phyloP scores from a whole-genome alignment of 345 rosid species.

The Populus deltoides region DNA sequence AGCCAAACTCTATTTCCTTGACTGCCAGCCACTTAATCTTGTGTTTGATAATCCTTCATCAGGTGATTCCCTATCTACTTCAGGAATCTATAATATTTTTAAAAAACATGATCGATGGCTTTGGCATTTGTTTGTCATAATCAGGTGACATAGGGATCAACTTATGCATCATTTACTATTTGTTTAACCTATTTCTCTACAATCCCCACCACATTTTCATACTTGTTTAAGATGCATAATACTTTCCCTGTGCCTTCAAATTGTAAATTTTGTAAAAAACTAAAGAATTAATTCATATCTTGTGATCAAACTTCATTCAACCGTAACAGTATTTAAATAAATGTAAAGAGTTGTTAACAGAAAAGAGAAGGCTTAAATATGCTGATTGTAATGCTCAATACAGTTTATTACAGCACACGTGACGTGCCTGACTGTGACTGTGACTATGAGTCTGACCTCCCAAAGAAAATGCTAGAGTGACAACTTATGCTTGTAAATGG shows the following conservation, averaged over 20 bases:
- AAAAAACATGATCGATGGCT: neutral
- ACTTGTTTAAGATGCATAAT: neutral
- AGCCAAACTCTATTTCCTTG: conserved; percentile 16
- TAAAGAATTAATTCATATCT: neutral
- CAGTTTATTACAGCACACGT: neutral
- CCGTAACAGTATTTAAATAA: neutral
- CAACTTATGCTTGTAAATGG: neutral
- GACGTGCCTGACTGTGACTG: neutral
- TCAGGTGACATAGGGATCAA: neutral
- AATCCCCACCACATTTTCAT: neutral
- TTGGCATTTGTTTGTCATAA: neutral
- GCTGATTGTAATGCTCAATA: neutral
- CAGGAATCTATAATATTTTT: neutral
- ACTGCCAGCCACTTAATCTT: conserved; percentile 9
- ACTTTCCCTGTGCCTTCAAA: neutral
- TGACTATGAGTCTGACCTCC: neutral
- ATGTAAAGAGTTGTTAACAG: neutral
- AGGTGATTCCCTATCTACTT: conserved; percentile 19
- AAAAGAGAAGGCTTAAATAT: neutral
- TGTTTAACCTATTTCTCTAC: neutral
- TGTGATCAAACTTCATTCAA: neutral
- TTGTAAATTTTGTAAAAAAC: neutral
- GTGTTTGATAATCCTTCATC: conserved; percentile 14
- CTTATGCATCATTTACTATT: neutral
- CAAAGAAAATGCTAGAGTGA: conserved; percentile 1